phyloP scores from a whole-genome alignment of 1,284 basidiomycete genomes.

The Agaricales sp. region DNA sequence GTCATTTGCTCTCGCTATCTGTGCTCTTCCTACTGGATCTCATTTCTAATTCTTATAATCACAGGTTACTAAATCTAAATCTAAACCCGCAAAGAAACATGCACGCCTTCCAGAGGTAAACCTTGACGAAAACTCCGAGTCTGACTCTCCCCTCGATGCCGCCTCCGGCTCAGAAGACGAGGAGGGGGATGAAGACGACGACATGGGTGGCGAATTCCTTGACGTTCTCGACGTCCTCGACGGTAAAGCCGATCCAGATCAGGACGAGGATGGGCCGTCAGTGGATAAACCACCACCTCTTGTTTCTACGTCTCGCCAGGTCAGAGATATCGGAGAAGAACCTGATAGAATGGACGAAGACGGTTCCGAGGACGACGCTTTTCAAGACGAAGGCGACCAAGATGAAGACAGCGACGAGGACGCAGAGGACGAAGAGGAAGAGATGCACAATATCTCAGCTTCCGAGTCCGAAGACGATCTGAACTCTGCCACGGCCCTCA shows the following conservation, averaged over 20 bases:
- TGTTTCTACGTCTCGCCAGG: too few species aligned
- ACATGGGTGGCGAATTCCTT: slow-evolving; percentile 49
- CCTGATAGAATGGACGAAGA: slow-evolving; percentile 8
- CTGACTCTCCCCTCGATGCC: slow-evolving; percentile 14
- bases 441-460: slow-evolving; percentile 33
- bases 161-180: slow-evolving; percentile 20
- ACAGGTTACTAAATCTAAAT: neutral
- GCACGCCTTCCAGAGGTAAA: slow-evolving; percentile 47
- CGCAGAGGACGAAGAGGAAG: slow-evolving; percentile 25
- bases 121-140: slow-evolving; percentile 52
- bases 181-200: slow-evolving; percentile 43
- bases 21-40: too few species aligned
- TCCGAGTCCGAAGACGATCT: slow-evolving; percentile 51
- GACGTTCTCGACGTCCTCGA: slow-evolving; percentile 62
- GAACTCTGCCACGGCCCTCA: slow-evolving; percentile 60
- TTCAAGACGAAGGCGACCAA: slow-evolving; percentile 20
- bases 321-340: too few species aligned
- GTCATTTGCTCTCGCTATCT: slow-evolving; percentile 12
- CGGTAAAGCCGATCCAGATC: slow-evolving; percentile 29
- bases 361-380: slow-evolving; percentile 20
- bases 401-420: slow-evolving; percentile 22
- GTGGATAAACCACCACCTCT: slow-evolving; percentile 10
- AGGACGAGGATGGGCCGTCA: slow-evolving; percentile 28
- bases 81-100: slow-evolving; percentile 10
- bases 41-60: too few species aligned